A percentile compares a stretch with the other conserved stretches of the same genome.
Conservation (phyloP, 75 land plant species). For the Chamaecyparis obtusa region DNA sequence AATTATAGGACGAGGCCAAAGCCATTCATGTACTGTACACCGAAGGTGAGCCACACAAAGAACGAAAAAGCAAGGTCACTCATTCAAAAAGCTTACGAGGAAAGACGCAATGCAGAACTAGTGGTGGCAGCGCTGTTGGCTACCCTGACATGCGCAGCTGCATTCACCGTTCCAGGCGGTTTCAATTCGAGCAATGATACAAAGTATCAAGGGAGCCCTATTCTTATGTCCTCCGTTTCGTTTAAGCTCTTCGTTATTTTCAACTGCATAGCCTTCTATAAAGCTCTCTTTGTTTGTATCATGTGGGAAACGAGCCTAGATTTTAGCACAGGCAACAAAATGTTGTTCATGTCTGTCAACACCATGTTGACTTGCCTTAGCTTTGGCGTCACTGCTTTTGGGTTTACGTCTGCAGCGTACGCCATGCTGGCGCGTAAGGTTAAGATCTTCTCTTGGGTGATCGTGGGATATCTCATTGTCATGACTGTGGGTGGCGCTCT, state of each 20-base stretch:
- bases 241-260: too few relatives aligned
- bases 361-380: background rate
- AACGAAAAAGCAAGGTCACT: background rate
- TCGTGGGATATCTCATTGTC: too few relatives aligned
- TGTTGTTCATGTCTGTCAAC: background rate
- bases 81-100: background rate
- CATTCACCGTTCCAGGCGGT: background rate
- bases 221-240: background rate
- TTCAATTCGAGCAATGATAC: background rate
- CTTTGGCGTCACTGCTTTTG: background rate
- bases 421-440: too few relatives aligned
- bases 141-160: background rate
- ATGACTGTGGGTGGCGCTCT: too few relatives aligned
- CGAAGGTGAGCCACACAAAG: background rate
- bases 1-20: accelerated
- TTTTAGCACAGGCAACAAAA: too few relatives aligned
- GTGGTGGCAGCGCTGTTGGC: background rate
- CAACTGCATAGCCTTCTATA: too few relatives aligned
- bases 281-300: too few relatives aligned
- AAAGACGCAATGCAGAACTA: background rate
- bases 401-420: background rate
- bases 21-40: background rate
- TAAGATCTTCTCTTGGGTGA: too few relatives aligned
- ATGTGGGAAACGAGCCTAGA: too few relatives aligned
- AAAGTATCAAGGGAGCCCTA: background rate